Percentiles rank a stretch among this genome's conserved stretches.
Evolutionary conservation across 208 protist genomes (phyloP).

Genomic region (Phytomonas sp.): DNA sequence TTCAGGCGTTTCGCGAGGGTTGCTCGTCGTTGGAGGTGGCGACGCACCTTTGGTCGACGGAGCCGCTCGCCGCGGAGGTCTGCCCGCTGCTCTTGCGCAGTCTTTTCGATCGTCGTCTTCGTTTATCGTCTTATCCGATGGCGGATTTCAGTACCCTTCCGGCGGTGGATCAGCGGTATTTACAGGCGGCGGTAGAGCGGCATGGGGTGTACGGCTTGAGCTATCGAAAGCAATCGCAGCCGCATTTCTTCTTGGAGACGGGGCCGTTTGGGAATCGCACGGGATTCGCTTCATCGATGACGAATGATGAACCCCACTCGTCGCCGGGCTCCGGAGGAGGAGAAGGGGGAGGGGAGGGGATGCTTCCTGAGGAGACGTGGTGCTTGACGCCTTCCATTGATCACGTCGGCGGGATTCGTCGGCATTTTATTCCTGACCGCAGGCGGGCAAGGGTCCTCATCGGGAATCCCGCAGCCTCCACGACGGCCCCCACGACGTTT

Average conservation of each 20-base stretch:
- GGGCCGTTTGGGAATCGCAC: background rate
- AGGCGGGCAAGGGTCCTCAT: background rate
- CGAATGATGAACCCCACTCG: background rate
- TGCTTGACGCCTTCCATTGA: background rate
- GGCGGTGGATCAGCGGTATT: conserved; percentile 24
- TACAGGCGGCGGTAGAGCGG: conserved; percentile 36
- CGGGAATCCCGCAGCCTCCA: background rate
- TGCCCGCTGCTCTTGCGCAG: conserved; percentile 45
- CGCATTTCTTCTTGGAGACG: background rate
- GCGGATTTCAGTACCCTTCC: conserved; percentile 24
- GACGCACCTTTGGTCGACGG: conserved; percentile 23
- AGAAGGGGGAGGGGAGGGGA: background rate
- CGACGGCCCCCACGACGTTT: background rate
- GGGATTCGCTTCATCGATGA: background rate
- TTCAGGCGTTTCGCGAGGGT: conserved; percentile 33
- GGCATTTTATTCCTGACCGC: background rate
- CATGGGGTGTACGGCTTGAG: conserved; percentile 64
- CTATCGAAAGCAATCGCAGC: conserved; percentile 27
- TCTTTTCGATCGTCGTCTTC: conserved; percentile 44
- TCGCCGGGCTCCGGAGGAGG: background rate
- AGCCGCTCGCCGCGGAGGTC: conserved; percentile 26
- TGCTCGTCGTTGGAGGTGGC: conserved; percentile 22
- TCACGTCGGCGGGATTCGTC: background rate
- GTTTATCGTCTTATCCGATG: conserved; percentile 30
- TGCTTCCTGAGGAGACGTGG: background rate